Evolutionary conservation across 805 yeast genomes (phyloP).

Genomic region (Pichia paraexigua): DNA sequence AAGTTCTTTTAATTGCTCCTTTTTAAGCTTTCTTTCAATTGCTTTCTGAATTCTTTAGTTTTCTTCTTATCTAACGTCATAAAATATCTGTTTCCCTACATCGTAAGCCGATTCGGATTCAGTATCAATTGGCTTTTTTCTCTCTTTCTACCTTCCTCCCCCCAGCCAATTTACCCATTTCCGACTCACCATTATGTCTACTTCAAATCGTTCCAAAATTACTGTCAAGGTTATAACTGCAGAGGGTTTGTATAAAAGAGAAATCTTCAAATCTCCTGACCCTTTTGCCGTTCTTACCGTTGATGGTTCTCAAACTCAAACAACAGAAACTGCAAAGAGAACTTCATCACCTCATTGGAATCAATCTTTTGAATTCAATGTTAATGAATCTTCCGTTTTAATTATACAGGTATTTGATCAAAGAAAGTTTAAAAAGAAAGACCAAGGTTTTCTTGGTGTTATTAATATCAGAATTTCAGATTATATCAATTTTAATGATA

Average conservation of each 20-base stretch:
- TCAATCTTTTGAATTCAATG: constrained; percentile 74
- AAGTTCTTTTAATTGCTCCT: background rate
- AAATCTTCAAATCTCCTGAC: constrained; percentile 92
- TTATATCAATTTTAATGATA: constrained; percentile 57
- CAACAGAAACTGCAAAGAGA: constrained; percentile 88
- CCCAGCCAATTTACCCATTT: background rate
- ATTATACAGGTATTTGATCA: constrained; percentile 96
- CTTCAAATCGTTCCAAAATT: constrained; percentile 28
- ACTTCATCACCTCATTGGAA: constrained; percentile 98
- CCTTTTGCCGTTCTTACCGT: constrained; percentile 96
- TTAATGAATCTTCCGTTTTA: constrained; percentile 71
- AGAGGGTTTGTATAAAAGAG: constrained; percentile 90
- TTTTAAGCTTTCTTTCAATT: no score
- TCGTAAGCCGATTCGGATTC: background rate
- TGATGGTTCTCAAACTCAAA: constrained; percentile 95
- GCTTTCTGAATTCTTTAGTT: background rate
- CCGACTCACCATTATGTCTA: background rate
- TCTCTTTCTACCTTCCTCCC: background rate
- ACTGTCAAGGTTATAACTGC: constrained; percentile 85
- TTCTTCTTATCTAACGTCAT: background rate
- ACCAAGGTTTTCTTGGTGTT: constrained; percentile 96
- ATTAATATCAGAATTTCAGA: constrained; percentile 88
- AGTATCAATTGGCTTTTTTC: background rate
- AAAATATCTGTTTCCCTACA: background rate
- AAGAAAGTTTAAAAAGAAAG: constrained; percentile 94